Conservation (phyloP, 2,329 filamentous ascomycete species). For the Neofusicoccum laricinum region DNA sequence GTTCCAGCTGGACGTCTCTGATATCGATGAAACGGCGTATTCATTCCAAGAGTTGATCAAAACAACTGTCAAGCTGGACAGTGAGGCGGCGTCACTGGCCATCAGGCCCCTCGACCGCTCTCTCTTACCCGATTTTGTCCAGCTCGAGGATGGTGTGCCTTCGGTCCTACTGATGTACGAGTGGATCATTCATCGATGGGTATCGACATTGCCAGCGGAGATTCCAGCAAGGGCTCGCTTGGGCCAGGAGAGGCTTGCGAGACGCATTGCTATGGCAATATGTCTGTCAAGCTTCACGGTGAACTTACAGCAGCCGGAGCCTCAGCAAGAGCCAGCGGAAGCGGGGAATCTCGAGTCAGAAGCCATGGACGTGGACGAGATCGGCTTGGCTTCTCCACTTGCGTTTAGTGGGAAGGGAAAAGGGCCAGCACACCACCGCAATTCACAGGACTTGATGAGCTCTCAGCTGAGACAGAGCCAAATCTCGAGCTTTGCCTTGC, state of each 20-base stretch:
- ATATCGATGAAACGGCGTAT: slow-evolving; percentile 31
- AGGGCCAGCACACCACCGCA: background rate
- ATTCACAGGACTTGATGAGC: background rate
- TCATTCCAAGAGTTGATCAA: slow-evolving; percentile 23
- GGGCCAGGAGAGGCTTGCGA: slow-evolving; percentile 30
- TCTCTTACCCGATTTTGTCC: background rate
- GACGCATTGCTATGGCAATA: slow-evolving; percentile 36
- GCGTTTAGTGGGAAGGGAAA: slow-evolving; percentile 22
- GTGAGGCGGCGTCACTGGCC: background rate
- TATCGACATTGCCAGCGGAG: slow-evolving; percentile 28
- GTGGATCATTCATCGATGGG: slow-evolving; percentile 29
- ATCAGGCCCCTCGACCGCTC: slow-evolving; percentile 11
- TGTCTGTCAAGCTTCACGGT: slow-evolving; percentile 32
- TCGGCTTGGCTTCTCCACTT: slow-evolving; percentile 22
- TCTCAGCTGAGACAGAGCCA: slow-evolving; percentile 3
- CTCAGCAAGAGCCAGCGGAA: slow-evolving; percentile 13
- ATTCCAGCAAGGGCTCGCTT: slow-evolving; percentile 28
- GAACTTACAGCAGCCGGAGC: slow-evolving; percentile 6
- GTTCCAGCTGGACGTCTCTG: slow-evolving; percentile 22
- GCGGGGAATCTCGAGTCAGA: background rate
- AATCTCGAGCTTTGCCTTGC: slow-evolving; percentile 4
- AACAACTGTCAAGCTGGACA: background rate
- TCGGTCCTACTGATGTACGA: slow-evolving; percentile 31
- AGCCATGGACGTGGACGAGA: slow-evolving; percentile 17
- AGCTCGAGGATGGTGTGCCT: slow-evolving; percentile 12